Percentiles rank a stretch among this genome's conserved stretches.
phyloP scores from a whole-genome alignment of 2,329 filamentous ascomycete species.

The Colletotrichum lentis region DNA sequence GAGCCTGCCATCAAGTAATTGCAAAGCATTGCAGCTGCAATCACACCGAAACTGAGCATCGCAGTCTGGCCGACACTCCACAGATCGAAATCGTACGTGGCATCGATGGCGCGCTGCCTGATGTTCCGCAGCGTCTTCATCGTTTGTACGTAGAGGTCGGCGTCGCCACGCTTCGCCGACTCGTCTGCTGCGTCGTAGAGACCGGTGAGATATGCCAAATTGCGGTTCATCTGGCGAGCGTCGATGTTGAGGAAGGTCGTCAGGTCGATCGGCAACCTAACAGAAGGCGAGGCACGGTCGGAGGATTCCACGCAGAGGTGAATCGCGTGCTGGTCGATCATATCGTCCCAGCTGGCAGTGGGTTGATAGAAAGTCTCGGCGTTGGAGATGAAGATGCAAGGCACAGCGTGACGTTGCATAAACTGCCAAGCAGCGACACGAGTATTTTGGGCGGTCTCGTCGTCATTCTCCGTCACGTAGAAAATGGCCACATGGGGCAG shows the following conservation, averaged over 20 bases:
- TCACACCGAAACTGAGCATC: slow-evolving; percentile 8
- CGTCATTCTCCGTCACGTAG: slow-evolving; percentile 56
- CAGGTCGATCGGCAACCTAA: slow-evolving; percentile 58
- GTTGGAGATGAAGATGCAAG: slow-evolving; percentile 59
- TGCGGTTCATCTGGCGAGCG: slow-evolving; percentile 62
- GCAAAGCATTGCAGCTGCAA: slow-evolving; percentile 17
- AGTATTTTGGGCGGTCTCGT: slow-evolving; percentile 49
- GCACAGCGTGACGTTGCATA: slow-evolving; percentile 56
- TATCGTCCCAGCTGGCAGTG: slow-evolving; percentile 47
- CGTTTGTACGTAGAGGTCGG: neutral
- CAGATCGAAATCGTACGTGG: slow-evolving; percentile 16
- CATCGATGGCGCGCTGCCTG: neutral
- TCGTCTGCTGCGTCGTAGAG: slow-evolving; percentile 42
- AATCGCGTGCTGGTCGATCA: slow-evolving; percentile 53
- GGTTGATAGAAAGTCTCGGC: slow-evolving; percentile 50
- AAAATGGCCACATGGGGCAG: slow-evolving; percentile 60
- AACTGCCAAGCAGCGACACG: slow-evolving; percentile 56
- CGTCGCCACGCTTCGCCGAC: neutral
- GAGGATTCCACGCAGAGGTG: slow-evolving; percentile 58
- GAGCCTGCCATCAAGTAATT: slow-evolving; percentile 23
- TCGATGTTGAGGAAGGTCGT: slow-evolving; percentile 60
- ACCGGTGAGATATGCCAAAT: slow-evolving; percentile 59
- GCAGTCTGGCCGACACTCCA: slow-evolving; percentile 14
- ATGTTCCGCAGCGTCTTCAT: slow-evolving; percentile 19
- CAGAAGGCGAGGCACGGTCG: slow-evolving; percentile 48